Evolutionary conservation across 306 rosid species (phyloP).

Genomic region (Begonia loranthoides): DNA sequence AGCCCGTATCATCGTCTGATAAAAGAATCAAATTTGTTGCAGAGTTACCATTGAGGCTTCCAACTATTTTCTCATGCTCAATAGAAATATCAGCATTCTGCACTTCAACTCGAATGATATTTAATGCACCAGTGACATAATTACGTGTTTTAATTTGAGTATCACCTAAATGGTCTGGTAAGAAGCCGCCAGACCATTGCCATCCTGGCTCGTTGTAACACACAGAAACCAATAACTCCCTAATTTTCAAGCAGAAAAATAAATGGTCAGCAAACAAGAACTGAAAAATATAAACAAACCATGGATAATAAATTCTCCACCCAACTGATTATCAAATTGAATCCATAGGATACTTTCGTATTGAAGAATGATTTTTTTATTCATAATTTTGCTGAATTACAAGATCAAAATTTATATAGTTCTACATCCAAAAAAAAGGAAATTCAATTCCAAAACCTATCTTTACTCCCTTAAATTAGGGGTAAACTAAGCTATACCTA

Average conservation of each 20-base stretch:
- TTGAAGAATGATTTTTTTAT: no score
- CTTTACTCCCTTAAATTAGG: no score
- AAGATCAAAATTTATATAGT: no score
- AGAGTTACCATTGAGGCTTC: slow-evolving; percentile 79
- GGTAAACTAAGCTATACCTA: no score
- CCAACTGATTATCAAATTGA: no score
- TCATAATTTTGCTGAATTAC: no score
- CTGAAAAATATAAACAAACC: no score
- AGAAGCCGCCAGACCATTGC: slow-evolving; percentile 98
- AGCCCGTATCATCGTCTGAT: slow-evolving; percentile 90
- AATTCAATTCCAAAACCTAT: no score
- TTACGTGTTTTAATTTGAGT: slow-evolving; percentile 86
- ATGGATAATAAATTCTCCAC: no score
- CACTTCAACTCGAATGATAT: slow-evolving; percentile 79
- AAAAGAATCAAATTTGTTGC: slow-evolving; percentile 87
- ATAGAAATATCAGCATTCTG: slow-evolving; percentile 86
- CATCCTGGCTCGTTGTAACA: slow-evolving; percentile 83
- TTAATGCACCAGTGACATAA: slow-evolving; percentile 49
- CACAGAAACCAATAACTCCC: slow-evolving; percentile 83
- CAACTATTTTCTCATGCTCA: slow-evolving; percentile 66
- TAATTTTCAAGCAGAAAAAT: slow-evolving; percentile 21
- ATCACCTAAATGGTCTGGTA: slow-evolving; percentile 84
- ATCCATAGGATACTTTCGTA: no score
- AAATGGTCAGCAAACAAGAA: not conserved
- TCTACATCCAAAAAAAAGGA: no score